Base-by-base conservation (phyloP, 176 grass and related monocot genomes). In the Tillandsia fasciculata region DNA sequence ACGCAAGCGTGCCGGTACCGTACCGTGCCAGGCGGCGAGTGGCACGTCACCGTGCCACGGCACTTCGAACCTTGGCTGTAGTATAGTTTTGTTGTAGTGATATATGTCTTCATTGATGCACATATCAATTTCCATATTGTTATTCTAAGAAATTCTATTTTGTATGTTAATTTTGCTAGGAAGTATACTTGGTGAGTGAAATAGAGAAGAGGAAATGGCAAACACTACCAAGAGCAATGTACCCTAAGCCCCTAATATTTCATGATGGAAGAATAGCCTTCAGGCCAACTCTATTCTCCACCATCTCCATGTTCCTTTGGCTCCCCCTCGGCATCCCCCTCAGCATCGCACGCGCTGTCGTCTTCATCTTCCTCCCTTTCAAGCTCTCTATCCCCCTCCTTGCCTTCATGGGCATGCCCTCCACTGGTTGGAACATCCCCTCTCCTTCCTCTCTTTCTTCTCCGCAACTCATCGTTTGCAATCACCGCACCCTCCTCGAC, bases 401-500 rank as follows among this genome's bases (percentile, higher is more conserved):
- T 2, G 76, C 87, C 14, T 64, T 73, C 76, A 80, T 75, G 27
- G 87, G 82, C 65, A 80, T 86, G 85, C 76, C 80, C 9, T 85
- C 2, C 12, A 29, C 2, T 12, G 14, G 0, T 76, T 72, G 0
- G 5, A 6, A 1, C 3, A 76, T 12, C 51, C 15, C 1, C 47
- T 22, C 12, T 18, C 17, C 54, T 18, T 15, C 11, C 15, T 15
- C 54, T 17, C 14, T n/a, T 0, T 20, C 54, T 0, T 8, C 2
- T 88, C 73, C 63, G 1, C 70, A 78, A 58, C 53, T 96, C 57
- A 90, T 87, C 75, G 84, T 85, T 12, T 90, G 84, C 84, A 96
- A 96, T 72, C 91, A 96, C 83, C 82, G 87, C 8, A 96, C 84
- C 18, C 91, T 96, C 12, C 71, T 96, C 56, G 87, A 96, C 67